These are phyloP conservation scores for Calonectria multiphialidica DNA, from an alignment of 2,329 filamentous ascomycete species.

Conservation along the genomic window DNA sequence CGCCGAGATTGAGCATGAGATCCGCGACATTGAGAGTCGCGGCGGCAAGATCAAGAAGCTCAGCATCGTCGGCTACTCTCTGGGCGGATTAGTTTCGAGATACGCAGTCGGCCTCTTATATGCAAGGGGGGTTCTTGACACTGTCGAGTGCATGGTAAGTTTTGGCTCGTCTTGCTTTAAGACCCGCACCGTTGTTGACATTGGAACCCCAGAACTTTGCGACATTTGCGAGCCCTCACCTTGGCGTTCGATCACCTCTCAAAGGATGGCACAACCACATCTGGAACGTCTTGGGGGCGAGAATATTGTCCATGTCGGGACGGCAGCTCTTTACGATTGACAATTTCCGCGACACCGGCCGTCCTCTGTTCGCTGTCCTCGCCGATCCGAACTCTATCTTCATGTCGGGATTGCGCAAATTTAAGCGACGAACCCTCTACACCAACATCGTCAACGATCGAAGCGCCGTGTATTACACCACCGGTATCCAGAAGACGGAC, in stretches of 20 bases:
- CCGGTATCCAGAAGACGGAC: slow-evolving; percentile 80
- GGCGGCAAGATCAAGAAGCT: slow-evolving; percentile 84
- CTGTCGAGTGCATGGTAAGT: slow-evolving; percentile 80
- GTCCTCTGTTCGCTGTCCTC: slow-evolving; percentile 83
- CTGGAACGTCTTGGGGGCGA: slow-evolving; percentile 87
- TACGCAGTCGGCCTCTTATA: slow-evolving; percentile 89
- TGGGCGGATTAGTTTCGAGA: slow-evolving; percentile 87
- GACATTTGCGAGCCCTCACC: slow-evolving; percentile 88
- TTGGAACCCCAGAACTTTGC: slow-evolving; percentile 78
- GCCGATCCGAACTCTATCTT: slow-evolving; percentile 90
- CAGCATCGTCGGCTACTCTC: slow-evolving; percentile 89
- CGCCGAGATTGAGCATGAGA: slow-evolving; percentile 74
- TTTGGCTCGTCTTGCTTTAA: background rate
- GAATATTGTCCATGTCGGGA: slow-evolving; percentile 85
- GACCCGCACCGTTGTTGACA: slow-evolving; percentile 22
- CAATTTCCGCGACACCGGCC: slow-evolving; percentile 84
- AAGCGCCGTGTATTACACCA: slow-evolving; percentile 86
- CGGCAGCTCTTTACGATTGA: slow-evolving; percentile 91
- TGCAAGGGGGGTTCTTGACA: slow-evolving; percentile 83
- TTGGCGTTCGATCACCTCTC: slow-evolving; percentile 79
- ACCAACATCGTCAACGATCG: slow-evolving; percentile 90
- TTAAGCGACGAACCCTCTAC: slow-evolving; percentile 84
- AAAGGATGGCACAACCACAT: slow-evolving; percentile 74
- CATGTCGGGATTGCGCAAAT: slow-evolving; percentile 80
- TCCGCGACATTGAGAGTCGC: slow-evolving; percentile 65